Evolutionary conservation across 2,329 filamentous ascomycete species (phyloP).

Genomic region (Chaetomium sp.): DNA sequence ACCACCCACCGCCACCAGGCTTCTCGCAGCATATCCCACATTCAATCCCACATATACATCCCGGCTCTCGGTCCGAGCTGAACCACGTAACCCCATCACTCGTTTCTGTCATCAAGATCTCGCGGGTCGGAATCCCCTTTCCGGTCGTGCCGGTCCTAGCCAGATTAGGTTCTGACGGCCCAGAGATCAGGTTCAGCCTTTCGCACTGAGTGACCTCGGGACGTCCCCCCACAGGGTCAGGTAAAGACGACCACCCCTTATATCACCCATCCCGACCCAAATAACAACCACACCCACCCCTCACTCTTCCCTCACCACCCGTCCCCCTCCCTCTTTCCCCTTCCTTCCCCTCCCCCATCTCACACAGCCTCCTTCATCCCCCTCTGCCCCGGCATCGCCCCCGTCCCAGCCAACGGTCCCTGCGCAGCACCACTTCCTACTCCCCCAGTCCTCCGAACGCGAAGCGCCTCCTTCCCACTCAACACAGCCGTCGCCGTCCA

Average conservation of each 20-base stretch:
- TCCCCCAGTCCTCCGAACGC: constrained; percentile 25
- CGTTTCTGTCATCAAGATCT: too few species aligned
- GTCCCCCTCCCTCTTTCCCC: too few species aligned
- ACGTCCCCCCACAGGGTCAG: too few species aligned
- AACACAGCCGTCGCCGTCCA: constrained; percentile 47
- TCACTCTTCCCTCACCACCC: not conserved
- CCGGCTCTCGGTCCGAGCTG: too few species aligned
- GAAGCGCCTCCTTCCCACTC: constrained; percentile 42
- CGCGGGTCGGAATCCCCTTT: too few species aligned
- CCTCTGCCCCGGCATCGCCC: not conserved
- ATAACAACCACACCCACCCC: not conserved
- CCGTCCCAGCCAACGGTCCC: not conserved
- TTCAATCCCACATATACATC: not conserved
- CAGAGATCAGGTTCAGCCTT: too few species aligned
- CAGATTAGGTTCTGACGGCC: not conserved
- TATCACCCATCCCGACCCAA: not conserved
- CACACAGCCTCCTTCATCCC: constrained; percentile 9
- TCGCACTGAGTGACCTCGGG: too few species aligned
- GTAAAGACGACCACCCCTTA: too few species aligned
- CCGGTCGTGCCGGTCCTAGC: too few species aligned
- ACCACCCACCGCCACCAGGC: not conserved
- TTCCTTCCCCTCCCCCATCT: not conserved
- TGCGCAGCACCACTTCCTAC: constrained; percentile 35
- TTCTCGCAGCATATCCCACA: too few species aligned
- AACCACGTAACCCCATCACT: not conserved